These are phyloP conservation scores for Cyberlindnera amylophila DNA, from an alignment of 805 yeast species.

Conservation along the genomic window DNA sequence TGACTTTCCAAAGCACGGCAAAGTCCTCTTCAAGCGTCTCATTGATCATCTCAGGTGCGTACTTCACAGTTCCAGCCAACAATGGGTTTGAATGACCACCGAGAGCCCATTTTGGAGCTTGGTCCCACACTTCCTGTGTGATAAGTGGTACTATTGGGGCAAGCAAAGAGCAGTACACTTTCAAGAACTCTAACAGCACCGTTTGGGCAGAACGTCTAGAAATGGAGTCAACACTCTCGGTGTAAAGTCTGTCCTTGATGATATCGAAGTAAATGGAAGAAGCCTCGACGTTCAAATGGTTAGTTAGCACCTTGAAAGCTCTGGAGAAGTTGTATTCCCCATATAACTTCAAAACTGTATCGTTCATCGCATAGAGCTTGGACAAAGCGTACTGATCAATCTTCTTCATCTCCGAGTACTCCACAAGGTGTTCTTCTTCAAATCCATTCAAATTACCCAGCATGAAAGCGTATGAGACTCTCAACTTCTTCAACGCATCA, in stretches of 20 bases:
- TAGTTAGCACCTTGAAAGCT: constrained; percentile 62
- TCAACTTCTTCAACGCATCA: constrained; percentile 73
- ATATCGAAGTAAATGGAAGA: constrained; percentile 86
- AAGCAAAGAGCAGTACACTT: constrained; percentile 59
- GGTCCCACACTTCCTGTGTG: constrained; percentile 86
- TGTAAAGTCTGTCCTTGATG: constrained; percentile 80
- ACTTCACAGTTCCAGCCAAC: constrained; percentile 13
- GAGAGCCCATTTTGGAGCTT: constrained; percentile 34
- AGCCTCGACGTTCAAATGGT: constrained; percentile 68
- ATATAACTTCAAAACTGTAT: constrained; percentile 42
- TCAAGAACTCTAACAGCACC: constrained; percentile 56
- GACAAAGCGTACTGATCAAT: constrained; percentile 65
- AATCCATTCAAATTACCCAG: constrained; percentile 69
- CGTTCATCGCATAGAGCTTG: constrained; percentile 46
- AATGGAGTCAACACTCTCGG: constrained; percentile 47
- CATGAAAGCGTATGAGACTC: constrained; percentile 76
- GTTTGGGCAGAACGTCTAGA: constrained; percentile 60
- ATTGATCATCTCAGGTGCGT: constrained; percentile 30
- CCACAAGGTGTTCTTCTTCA: constrained; percentile 31
- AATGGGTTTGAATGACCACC: constrained; percentile 17
- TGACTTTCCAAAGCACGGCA: constrained; percentile 40
- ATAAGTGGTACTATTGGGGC: constrained; percentile 82
- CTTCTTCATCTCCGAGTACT: constrained; percentile 36
- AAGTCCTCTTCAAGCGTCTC: constrained; percentile 39
- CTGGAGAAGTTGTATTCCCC: constrained; percentile 60